Conservation (phyloP, 2,329 filamentous ascomycete species). For the Aotearoamyces nothofagi region DNA sequence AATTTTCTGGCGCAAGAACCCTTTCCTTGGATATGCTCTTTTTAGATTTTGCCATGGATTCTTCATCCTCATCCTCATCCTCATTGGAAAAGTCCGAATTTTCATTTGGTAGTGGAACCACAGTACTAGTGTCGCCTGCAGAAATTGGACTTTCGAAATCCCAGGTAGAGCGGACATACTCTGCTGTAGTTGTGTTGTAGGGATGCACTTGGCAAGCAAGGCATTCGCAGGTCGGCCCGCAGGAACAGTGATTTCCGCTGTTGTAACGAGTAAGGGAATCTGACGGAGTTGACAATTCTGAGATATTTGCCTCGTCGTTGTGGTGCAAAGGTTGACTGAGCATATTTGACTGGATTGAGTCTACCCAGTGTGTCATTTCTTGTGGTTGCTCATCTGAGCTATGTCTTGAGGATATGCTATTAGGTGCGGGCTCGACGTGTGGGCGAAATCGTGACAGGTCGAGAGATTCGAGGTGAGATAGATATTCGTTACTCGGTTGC, state of each 20-base stretch:
- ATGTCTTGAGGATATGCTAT: neutral
- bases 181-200: neutral
- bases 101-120: neutral
- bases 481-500: too few relatives aligned
- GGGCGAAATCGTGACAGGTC: too few relatives aligned
- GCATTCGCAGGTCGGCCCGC: neutral
- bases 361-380: neutral
- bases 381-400: neutral
- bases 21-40: neutral
- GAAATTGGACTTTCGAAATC: neutral
- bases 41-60: too few relatives aligned
- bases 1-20: neutral
- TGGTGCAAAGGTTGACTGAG: neutral
- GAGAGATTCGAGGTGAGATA: too few relatives aligned
- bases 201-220: neutral
- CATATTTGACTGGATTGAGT: neutral
- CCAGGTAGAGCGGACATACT: neutral
- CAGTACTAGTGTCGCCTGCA: neutral
- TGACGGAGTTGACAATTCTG: neutral
- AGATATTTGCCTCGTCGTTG: neutral
- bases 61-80: too few relatives aligned
- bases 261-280: neutral
- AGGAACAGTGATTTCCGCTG: neutral
- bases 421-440: too few relatives aligned
- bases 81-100: too few relatives aligned